Evolutionary conservation across 2,329 filamentous ascomycete genomes (phyloP).

Genomic region (Cercospora sp.): DNA sequence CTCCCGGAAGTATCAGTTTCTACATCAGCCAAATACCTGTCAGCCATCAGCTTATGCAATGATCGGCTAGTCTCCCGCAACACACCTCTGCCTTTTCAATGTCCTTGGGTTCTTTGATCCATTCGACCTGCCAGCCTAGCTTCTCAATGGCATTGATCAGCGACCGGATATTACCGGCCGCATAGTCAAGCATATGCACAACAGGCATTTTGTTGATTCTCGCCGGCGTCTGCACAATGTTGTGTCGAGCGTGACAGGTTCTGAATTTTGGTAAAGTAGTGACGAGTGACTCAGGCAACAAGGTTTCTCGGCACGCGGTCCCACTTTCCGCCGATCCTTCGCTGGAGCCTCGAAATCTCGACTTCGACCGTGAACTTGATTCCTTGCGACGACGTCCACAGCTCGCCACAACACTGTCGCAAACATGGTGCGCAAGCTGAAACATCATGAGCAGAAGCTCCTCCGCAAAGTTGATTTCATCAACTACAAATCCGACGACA

Average conservation of each 20-base stretch:
- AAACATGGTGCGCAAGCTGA: slow-evolving; percentile 90
- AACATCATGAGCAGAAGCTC: slow-evolving; percentile 95
- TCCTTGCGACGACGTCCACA: slow-evolving; percentile 6
- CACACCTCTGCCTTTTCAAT: slow-evolving; percentile 78
- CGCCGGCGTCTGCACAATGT: neutral
- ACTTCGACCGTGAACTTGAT: slow-evolving; percentile 1
- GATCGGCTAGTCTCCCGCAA: neutral
- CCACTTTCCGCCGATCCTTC: neutral
- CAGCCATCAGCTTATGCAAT: slow-evolving; percentile 36
- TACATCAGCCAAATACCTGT: slow-evolving; percentile 43
- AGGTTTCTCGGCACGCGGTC: neutral
- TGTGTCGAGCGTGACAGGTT: neutral
- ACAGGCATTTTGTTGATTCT: slow-evolving; percentile 61
- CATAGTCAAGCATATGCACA: slow-evolving; percentile 82
- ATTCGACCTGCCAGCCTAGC: slow-evolving; percentile 87
- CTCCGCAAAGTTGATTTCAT: slow-evolving; percentile 91
- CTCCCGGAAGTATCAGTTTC: slow-evolving; percentile 93
- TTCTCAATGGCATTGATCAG: slow-evolving; percentile 98
- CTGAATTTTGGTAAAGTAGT: neutral
- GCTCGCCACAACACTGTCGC: slow-evolving; percentile 2
- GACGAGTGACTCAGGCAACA: slow-evolving; percentile 8
- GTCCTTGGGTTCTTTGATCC: slow-evolving; percentile 83
- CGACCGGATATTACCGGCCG: slow-evolving; percentile 93
- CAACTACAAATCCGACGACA: slow-evolving; percentile 76
- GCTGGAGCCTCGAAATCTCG: slow-evolving; percentile 7